phyloP scores from a whole-genome alignment of 768 basidiomycete genomes.

The Termitomyces sp. region DNA sequence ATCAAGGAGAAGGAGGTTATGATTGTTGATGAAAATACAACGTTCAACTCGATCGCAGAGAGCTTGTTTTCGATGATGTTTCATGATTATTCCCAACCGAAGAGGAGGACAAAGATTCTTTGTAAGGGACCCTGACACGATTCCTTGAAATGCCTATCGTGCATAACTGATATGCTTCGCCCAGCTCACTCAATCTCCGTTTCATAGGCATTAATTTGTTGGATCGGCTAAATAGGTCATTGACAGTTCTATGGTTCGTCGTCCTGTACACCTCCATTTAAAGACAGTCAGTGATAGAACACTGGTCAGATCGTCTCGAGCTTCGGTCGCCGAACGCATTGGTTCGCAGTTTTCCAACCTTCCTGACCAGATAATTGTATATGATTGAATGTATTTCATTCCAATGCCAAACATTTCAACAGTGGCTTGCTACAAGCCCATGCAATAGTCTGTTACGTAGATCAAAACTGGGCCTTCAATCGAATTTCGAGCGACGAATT shows the following conservation, averaged over 20 bases:
- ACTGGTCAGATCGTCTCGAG: no score
- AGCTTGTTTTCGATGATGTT: slow-evolving; percentile 15
- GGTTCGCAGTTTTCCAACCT: no score
- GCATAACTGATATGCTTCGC: slow-evolving; percentile 11
- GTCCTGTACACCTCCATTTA: not conserved
- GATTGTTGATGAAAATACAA: not conserved
- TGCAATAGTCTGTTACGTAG: no score
- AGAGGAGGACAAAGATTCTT: slow-evolving; percentile 48
- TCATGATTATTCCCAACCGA: slow-evolving; percentile 60
- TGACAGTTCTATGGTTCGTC: slow-evolving; percentile 36
- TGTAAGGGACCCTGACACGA: slow-evolving; percentile 50
- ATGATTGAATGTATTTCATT: no score
- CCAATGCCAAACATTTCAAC: no score
- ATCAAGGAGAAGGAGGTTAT: not conserved
- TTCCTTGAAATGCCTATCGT: slow-evolving; percentile 56
- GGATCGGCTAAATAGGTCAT: slow-evolving; percentile 49
- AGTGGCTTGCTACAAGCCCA: no score
- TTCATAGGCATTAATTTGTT: slow-evolving; percentile 53
- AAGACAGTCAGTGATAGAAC: not conserved
- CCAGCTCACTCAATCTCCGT: not conserved
- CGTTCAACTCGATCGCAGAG: not conserved
- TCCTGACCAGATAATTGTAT: no score
- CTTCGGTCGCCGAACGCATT: no score
- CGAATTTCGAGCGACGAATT: no score
- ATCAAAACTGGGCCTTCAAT: no score